phyloP scores from a whole-genome alignment of 306 rosid species.

The Phaseolus lunatus region DNA sequence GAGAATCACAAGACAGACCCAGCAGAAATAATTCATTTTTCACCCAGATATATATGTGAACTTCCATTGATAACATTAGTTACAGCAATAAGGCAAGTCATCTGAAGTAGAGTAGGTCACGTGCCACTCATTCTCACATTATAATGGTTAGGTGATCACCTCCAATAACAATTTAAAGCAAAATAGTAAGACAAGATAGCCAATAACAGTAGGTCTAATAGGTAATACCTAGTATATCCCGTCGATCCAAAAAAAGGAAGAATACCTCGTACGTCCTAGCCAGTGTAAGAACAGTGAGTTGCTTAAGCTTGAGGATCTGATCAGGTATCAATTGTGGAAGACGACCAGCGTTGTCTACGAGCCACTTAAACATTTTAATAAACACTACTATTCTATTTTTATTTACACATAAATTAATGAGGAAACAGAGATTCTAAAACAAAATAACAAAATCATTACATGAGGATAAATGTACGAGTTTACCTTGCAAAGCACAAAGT shows the following conservation, averaged over 20 bases:
- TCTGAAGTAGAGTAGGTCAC: too few species aligned
- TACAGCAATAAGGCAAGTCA: too few species aligned
- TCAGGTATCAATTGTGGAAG: conserved; percentile 75
- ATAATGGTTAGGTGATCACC: too few species aligned
- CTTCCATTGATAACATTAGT: too few species aligned
- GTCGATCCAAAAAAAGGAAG: too few species aligned
- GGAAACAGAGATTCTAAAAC: neutral
- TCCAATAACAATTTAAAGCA: too few species aligned
- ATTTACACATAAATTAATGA: neutral
- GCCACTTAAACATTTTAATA: conserved; percentile 25
- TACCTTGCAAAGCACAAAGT: neutral
- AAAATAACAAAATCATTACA: conserved; percentile 18
- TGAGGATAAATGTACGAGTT: conserved; percentile 5
- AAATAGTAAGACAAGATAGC: neutral
- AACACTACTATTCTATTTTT: conserved; percentile 11
- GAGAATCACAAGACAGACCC: neutral
- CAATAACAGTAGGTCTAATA: conserved; percentile 10
- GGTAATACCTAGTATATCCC: conserved; percentile 79
- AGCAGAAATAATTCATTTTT: neutral
- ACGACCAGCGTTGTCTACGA: conserved; percentile 65
- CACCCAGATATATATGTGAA: too few species aligned
- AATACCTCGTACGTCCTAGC: conserved; percentile 87
- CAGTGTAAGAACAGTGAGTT: conserved; percentile 97
- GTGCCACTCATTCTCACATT: too few species aligned
- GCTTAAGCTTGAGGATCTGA: conserved; percentile 88